Evolutionary conservation across 1,139 yeast genomes (phyloP), one percentile per base, ranked within the genome.

Genomic region (Citeromyces hawaiiensis): DNA sequence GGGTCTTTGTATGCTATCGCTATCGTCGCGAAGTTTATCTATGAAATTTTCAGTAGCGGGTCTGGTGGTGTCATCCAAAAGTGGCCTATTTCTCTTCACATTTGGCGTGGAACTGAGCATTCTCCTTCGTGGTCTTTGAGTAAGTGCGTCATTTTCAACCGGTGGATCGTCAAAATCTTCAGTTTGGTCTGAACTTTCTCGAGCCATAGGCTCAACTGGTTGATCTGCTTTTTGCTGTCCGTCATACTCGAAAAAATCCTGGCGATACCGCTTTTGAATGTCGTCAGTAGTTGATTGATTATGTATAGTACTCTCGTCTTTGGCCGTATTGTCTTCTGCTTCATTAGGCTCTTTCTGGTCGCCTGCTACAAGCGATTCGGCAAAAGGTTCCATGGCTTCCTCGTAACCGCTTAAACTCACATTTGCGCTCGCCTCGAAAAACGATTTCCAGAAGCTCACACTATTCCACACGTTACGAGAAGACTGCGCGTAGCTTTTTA

Each of bases 381-480:
- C 34, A 4, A 44, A 46, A 15, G 34, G 25, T 27, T 38, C 38
- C 40, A 35, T 38, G 3, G 70, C 69, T 38, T 73, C 81, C 47
- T 75, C 81, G 48, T 70, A 73, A 33, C 77, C 74, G 17, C 70
- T 61, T 27, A 79, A 56, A 15, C 45, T 74, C 75, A 19, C 86
- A 51, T 79, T 76, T 2, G 91, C 88, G 29, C 86, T 76, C 43
- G 78, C 74, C 51, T 83, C 93, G 48, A 82, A 68, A 54, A 83
- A 81, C 38, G 68, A 70, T 54, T 82, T 83, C 86, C 93, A 81
- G 52, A 81, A 81, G 40, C 70, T 70, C 2, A 74, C 75, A 43
- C 75, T 71, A 16, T 62, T 56, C 81, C 85, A 76, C 4, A 81
- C 72, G 36, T 66, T 61, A 37, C 64, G 63, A 3, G 81, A 70